Conservation (phyloP, 148 eudicot genomes). For the Silene uniflora region DNA sequence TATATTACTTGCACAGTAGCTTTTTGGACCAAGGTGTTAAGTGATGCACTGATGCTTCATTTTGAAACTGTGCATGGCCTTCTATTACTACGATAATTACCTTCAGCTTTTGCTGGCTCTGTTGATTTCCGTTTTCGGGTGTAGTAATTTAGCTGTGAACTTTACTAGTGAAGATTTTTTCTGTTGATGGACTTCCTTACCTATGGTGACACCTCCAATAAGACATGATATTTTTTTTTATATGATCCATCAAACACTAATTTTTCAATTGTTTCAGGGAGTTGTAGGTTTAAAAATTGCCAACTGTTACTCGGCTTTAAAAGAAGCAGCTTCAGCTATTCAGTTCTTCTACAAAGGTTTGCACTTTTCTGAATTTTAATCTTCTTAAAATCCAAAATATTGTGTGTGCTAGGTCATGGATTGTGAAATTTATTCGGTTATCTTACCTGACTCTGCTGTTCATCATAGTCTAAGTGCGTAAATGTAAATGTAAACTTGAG, state of each 20-base stretch:
- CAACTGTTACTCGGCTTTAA: slow-evolving; percentile 47
- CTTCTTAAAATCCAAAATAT: neutral
- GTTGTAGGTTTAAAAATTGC: slow-evolving; percentile 58
- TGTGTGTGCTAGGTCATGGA: neutral
- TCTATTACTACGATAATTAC: neutral
- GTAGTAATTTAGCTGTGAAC: neutral
- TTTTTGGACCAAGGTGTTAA: neutral
- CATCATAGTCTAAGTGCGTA: neutral
- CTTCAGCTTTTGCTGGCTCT: neutral
- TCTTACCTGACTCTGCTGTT: neutral
- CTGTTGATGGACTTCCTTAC: neutral
- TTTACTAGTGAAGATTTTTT: neutral
- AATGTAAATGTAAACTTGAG: too few species aligned
- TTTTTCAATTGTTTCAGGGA: slow-evolving; percentile 37
- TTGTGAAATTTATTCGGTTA: neutral
- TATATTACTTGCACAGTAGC: neutral
- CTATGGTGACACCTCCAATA: neutral
- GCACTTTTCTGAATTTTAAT: neutral
- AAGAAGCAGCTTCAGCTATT: slow-evolving; percentile 48
- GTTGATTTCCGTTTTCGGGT: neutral
- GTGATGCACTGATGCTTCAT: neutral
- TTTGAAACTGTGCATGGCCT: neutral
- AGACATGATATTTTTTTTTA: neutral
- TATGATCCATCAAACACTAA: neutral
- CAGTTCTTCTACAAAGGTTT: slow-evolving; percentile 72